These are phyloP conservation scores for Rhinocladiella mackenziei DNA, from an alignment of 2,329 filamentous ascomycete genomes.

Conservation along the genomic window DNA sequence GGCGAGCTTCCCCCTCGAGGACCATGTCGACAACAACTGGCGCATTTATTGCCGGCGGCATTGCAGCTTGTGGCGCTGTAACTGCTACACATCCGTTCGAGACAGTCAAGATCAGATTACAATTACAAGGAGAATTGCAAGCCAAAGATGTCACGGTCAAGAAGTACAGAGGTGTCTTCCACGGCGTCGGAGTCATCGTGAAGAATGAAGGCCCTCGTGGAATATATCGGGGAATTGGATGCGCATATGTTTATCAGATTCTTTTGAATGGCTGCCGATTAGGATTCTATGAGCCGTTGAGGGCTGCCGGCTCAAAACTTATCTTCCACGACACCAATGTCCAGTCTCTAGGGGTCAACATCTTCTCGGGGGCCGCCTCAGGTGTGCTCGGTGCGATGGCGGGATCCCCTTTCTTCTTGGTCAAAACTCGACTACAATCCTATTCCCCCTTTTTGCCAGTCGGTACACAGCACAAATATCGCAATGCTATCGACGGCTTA, in stretches of 20 bases:
- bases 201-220: conserved; percentile 83
- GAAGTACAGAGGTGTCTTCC: conserved; percentile 85
- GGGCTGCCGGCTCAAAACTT: conserved; percentile 63
- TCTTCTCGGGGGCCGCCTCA: conserved; percentile 84
- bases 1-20: background rate
- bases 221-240: conserved; percentile 82
- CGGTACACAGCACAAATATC: conserved; percentile 93
- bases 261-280: conserved; percentile 93
- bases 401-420: conserved; percentile 93
- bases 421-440: conserved; percentile 94
- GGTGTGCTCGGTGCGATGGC: conserved; percentile 89
- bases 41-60: conserved; percentile 90
- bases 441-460: conserved; percentile 89
- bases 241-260: conserved; percentile 94
- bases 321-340: conserved; percentile 68
- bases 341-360: conserved; percentile 86
- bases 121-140: conserved; percentile 93
- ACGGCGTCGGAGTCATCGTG: conserved; percentile 85
- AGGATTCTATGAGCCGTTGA: conserved; percentile 95
- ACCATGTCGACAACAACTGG: conserved; percentile 42
- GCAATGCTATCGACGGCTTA: conserved; percentile 78
- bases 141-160: conserved; percentile 77
- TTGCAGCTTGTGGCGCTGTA: conserved; percentile 94
- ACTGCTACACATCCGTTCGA: conserved; percentile 98
- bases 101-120: conserved; percentile 98